Evolutionary conservation across 371 early-diverging fungal species (phyloP), one percentile per base, ranked within the genome.

Genomic region (Mucor lusitanicus): DNA sequence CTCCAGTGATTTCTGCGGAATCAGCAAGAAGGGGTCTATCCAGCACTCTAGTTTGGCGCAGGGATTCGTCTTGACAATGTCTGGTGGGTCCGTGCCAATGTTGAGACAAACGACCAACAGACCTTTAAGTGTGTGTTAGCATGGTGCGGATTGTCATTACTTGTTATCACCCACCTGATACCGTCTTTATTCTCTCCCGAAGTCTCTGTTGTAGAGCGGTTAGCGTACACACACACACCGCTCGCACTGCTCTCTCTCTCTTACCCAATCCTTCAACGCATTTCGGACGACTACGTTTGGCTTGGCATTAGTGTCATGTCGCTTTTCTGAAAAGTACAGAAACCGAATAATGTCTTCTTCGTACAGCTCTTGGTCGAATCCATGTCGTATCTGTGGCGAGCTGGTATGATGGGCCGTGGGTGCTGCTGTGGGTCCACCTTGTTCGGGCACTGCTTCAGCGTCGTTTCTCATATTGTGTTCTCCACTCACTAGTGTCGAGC

Each of bases 21-120:
- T 87, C 27, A 92, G 75, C 2, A 91, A 81, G 53, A 88, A 89
- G 0, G 99, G 98, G 71, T 99, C 98, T 28, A 95, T 88, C 97
- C 99, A 98, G 63, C 95, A 93, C 75, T 97, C 96, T 21, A 97
- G 78, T 68, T 92, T 94, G 0, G 98, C 96, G 59, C 95, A 93
- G 6, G 95, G 94, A 35, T 83, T 85, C 6, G 98, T 93, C 65
- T 92, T 93, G 61, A 94, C 91, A 35, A 95, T 72, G 78, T 97
- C 99, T 23, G 99, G 99, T 21, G 99, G 99, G 62, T 94, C 94
- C 23, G 94, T 91, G n/a, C 97, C 97, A 62, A 99, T 92, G 79
- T 97, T 97, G 35, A 99, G 84, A 76, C 99, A 99, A 27, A 97
- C 85, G 1, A 93, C 93, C 21, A 99, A 75, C 1, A 87, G 77